phyloP scores from a whole-genome alignment of 495 filamentous ascomycete genomes.

The Parachaetomium inaequale region DNA sequence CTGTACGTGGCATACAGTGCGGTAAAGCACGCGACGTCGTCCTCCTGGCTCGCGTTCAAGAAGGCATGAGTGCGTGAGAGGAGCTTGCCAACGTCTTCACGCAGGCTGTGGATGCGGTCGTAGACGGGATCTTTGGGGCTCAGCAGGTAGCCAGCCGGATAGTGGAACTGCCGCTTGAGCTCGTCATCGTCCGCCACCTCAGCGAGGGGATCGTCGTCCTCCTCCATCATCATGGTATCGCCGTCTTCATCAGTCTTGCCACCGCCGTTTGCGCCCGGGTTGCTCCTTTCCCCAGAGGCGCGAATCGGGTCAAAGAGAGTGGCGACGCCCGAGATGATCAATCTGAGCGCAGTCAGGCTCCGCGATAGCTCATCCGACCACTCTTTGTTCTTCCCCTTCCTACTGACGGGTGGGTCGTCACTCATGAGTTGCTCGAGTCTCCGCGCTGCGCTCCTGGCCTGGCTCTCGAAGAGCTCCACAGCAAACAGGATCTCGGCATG shows the following conservation, averaged over 20 bases:
- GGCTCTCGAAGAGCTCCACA: slow-evolving; percentile 77
- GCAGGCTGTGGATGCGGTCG: slow-evolving; percentile 69
- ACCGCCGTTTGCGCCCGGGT: slow-evolving; percentile 32
- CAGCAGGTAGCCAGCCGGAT: slow-evolving; percentile 82
- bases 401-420: slow-evolving; percentile 77
- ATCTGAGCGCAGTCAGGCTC: slow-evolving; percentile 77
- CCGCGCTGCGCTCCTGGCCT: slow-evolving; percentile 54
- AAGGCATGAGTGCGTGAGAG: slow-evolving; percentile 83
- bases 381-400: slow-evolving; percentile 92
- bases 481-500: slow-evolving; percentile 81
- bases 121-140: slow-evolving; percentile 59
- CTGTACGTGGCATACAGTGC: slow-evolving; percentile 86
- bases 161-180: slow-evolving; percentile 74
- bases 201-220: slow-evolving; percentile 60
- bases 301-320: slow-evolving; percentile 79
- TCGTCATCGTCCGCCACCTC: slow-evolving; percentile 79
- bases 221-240: slow-evolving; percentile 51
- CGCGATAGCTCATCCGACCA: slow-evolving; percentile 96
- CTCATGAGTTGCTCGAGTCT: slow-evolving; percentile 71
- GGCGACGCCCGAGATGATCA: slow-evolving; percentile 83
- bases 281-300: slow-evolving; percentile 50
- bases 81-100: slow-evolving; percentile 72
- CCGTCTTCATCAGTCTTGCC: slow-evolving; percentile 41
- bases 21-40: slow-evolving; percentile 94
- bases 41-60: slow-evolving; percentile 78